A percentile compares a stretch with the other conserved stretches of the same genome.
Evolutionary conservation across 176 grass and related monocot species (phyloP).

Genomic region (Carex kokanica): DNA sequence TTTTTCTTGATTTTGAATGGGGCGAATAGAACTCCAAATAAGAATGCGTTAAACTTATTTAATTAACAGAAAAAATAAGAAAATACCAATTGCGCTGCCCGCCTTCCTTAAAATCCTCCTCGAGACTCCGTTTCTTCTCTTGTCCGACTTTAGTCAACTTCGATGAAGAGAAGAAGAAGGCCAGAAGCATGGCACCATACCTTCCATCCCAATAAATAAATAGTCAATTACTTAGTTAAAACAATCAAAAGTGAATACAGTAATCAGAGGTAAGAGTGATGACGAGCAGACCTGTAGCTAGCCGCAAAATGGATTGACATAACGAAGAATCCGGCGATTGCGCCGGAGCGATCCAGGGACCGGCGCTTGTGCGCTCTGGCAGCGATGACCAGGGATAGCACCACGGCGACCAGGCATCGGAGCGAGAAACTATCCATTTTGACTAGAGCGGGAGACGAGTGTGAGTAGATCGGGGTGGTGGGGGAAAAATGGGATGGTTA

Average conservation of each 20-base stretch:
- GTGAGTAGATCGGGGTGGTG: too few species aligned
- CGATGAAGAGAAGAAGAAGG: conserved; percentile 80
- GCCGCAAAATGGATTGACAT: conserved; percentile 72
- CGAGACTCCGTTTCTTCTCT: conserved; percentile 60
- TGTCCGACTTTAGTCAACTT: conserved; percentile 72
- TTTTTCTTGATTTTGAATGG: not conserved
- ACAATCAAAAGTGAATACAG: not conserved
- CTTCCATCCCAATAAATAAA: conserved; percentile 21
- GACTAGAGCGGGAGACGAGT: not conserved
- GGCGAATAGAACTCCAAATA: not conserved
- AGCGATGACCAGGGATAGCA: conserved; percentile 45
- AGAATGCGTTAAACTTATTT: not conserved
- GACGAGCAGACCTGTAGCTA: conserved; percentile 47
- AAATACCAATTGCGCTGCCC: conserved; percentile 80
- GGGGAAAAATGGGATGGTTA: not conserved
- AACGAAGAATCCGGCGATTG: conserved; percentile 58
- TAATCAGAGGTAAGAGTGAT: not conserved
- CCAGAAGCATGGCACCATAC: conserved; percentile 65
- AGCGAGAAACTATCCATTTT: conserved; percentile 27
- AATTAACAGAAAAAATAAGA: not conserved
- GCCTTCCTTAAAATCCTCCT: conserved; percentile 82
- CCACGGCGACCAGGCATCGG: conserved; percentile 36
- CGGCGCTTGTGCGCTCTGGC: conserved; percentile 45
- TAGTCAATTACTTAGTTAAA: not conserved
- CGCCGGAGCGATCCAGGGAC: conserved; percentile 64